Conservation (phyloP, 108 stramenopile species). For the Ochromonas danica region DNA sequence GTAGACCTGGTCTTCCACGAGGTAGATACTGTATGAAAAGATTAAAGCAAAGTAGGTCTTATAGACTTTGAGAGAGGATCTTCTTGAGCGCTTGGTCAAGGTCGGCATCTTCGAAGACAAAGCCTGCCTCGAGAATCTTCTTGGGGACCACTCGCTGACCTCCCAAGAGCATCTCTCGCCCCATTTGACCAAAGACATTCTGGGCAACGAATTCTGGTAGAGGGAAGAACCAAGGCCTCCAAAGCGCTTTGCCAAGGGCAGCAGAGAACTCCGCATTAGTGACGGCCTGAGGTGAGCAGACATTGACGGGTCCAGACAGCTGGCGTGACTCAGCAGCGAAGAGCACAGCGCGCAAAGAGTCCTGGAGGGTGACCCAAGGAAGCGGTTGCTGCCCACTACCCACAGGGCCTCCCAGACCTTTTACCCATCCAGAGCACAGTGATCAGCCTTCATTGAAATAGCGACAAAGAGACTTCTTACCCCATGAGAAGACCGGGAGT, state of each 20-base stretch:
- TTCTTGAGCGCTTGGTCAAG: too few species aligned
- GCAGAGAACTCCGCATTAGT: constrained; percentile 67
- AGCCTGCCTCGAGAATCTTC: constrained; percentile 25
- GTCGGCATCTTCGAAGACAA: constrained; percentile 28
- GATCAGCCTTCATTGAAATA: background rate
- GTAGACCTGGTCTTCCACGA: too few species aligned
- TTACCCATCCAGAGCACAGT: background rate
- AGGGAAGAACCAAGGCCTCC: constrained; percentile 65
- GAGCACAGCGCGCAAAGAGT: background rate
- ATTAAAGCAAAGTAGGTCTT: too few species aligned
- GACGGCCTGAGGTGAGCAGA: constrained; percentile 58
- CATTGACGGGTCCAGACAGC: constrained; percentile 60
- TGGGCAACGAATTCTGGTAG: constrained; percentile 63
- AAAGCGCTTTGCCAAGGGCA: constrained; percentile 60
- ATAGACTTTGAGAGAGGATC: too few species aligned
- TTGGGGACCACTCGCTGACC: constrained; percentile 35
- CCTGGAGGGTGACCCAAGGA: constrained; percentile 33
- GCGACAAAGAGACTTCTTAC: background rate
- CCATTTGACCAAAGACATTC: constrained; percentile 74
- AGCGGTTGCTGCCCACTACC: background rate
- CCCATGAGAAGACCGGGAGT: constrained; percentile 12
- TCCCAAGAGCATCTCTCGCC: constrained; percentile 66
- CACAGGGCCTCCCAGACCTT: background rate
- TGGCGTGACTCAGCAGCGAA: background rate
- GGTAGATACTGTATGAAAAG: too few species aligned